Base-by-base conservation (phyloP, 2,329 filamentous ascomycete species). In the Hirsutella rhossiliensis region DNA sequence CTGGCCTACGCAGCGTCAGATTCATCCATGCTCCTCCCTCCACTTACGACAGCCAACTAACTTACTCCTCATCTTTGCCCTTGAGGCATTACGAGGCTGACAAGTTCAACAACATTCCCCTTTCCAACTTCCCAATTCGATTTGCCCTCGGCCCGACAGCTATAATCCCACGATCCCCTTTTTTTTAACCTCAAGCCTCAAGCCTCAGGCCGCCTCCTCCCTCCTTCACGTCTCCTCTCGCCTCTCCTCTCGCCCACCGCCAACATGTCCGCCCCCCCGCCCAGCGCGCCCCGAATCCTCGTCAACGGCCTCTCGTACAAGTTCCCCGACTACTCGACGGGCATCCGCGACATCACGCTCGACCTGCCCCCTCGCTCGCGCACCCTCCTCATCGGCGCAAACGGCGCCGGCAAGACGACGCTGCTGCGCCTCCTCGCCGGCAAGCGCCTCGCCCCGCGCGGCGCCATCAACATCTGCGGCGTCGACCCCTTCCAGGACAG, bases 351-450 rank as follows among this genome's bases (percentile, higher is more conserved):
- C 62, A 76, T 98, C 55, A 72, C 68, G 23, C 75, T 98, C 44
- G 71, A 80, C 48, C 78, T 97, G 20, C 90, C 92, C 3, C 71
- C 87, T 0, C 80, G 84, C 45, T 92, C 86, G 47, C 84, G 92
- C 48, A 95, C 90, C 2, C 77, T 97, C 13, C 75, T 97, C 36
- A 94, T 97, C 58, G 92, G 92, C 56, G 90, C 92, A 61, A 98
- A 98, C 64, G 92, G 92, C 50, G 90, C 92, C 18, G 92, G 92
- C 52, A 98, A 98, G 69, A 97, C 92, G 9, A 98, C 92, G 1
- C 81, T 98, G 45, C 82, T 98, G 40, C 89, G 89, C 47, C 84
- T 98, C 38, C 80, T 98, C 47, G 87, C 89, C 17, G 92, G 92
- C 59, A 97, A 97, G 71, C 87, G 89, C 45, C 85, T 98, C 56